phyloP scores from a whole-genome alignment of 345 rosid species.

The Euphorbia tirucalli region DNA sequence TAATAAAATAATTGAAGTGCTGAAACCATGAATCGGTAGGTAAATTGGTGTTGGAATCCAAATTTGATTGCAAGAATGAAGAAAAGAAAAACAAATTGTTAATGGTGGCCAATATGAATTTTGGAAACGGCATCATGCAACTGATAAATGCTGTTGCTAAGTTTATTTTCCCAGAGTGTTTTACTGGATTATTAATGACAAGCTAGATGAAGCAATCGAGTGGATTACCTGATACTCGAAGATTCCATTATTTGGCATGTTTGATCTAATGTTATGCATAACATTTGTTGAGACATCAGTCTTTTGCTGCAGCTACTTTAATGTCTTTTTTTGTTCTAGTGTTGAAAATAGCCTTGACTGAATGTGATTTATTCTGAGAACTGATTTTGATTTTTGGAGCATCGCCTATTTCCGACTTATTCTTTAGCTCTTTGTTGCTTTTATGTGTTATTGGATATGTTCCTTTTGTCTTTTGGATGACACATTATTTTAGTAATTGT shows the following conservation, averaged over 20 bases:
- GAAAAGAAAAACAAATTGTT: too few species aligned
- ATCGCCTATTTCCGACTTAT: too few species aligned
- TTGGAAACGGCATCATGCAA: too few species aligned
- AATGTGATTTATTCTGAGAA: neutral
- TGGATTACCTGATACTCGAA: neutral
- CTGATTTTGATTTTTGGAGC: neutral
- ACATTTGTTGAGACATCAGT: neutral
- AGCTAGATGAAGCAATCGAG: neutral
- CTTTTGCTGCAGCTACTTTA: neutral
- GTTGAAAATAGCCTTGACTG: neutral
- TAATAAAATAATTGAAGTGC: neutral
- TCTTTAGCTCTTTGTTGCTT: neutral
- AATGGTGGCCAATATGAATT: too few species aligned
- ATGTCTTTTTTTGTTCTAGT: neutral
- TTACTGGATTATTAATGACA: neutral
- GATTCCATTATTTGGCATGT: neutral
- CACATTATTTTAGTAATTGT: neutral
- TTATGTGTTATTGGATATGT: neutral
- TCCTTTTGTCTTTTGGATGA: neutral
- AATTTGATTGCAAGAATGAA: too few species aligned
- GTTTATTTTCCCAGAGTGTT: neutral
- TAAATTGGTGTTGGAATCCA: neutral
- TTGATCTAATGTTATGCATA: neutral
- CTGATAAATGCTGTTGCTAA: neutral
- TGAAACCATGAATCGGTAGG: too few species aligned